Percentiles rank a stretch among this genome's conserved stretches.
phyloP scores from a whole-genome alignment of 768 basidiomycete genomes.

The Pleurotus djamor region DNA sequence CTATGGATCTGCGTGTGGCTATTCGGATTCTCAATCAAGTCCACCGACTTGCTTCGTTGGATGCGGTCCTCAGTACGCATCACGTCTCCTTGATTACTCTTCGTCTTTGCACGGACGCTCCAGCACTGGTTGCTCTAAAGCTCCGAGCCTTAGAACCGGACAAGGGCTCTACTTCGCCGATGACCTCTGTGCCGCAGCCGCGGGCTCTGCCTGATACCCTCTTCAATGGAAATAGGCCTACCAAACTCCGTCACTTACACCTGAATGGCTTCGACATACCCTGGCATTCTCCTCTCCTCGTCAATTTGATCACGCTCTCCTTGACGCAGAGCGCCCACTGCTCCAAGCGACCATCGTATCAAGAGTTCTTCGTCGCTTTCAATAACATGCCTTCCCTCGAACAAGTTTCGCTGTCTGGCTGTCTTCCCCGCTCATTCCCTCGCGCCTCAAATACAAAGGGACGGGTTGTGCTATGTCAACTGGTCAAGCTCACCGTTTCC shows the following conservation, averaged over 20 bases:
- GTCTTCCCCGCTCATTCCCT: background rate
- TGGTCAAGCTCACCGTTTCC: background rate
- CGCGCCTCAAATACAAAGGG: background rate
- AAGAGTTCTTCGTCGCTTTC: background rate
- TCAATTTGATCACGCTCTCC: background rate
- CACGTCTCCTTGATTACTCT: background rate
- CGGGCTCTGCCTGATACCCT: background rate
- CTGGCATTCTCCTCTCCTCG: background rate
- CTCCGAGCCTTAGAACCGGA: background rate
- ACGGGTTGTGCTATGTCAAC: background rate
- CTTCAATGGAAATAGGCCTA: background rate
- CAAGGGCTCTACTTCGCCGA: background rate
- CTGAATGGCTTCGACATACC: background rate
- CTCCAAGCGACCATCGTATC: background rate
- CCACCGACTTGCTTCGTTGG: background rate
- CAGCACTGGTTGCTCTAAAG: background rate
- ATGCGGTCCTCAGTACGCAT: background rate
- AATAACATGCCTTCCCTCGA: background rate
- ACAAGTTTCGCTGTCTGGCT: background rate
- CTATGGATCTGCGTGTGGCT: background rate
- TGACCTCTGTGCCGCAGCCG: background rate
- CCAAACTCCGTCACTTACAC: background rate
- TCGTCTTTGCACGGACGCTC: background rate
- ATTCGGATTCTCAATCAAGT: background rate
- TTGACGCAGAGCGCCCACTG: background rate